Evolutionary conservation across 2,329 filamentous ascomycete species (phyloP).

Genomic region (Calycina herbarum): DNA sequence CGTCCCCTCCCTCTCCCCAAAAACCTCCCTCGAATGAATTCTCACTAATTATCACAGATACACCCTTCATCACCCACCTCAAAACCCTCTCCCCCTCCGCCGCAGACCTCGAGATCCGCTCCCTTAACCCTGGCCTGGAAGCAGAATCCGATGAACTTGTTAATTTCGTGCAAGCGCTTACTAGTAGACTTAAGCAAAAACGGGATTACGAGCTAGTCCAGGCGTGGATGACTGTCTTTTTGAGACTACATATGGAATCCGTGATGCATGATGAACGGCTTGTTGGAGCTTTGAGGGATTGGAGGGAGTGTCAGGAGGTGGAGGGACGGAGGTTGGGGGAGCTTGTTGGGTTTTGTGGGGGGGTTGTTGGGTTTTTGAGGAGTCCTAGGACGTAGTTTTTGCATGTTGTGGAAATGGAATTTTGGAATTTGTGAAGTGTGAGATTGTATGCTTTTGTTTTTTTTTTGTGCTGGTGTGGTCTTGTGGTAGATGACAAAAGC

Average conservation of each 20-base stretch:
- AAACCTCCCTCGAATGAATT: not conserved
- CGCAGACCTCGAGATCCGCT: constrained; percentile 88
- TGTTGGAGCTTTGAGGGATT: constrained; percentile 61
- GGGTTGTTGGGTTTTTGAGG: constrained; percentile 71
- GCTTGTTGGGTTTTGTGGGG: constrained; percentile 83
- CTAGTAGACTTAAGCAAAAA: constrained; percentile 63
- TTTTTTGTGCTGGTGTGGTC: too few species aligned
- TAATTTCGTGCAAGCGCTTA: constrained; percentile 80
- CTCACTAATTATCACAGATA: constrained; percentile 46
- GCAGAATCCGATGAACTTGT: constrained; percentile 67
- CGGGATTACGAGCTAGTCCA: constrained; percentile 92
- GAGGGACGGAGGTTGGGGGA: constrained; percentile 71
- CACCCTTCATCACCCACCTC: constrained; percentile 72
- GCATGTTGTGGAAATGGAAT: constrained; percentile 1
- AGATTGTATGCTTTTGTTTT: not conserved
- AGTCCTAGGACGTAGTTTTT: constrained; percentile 7
- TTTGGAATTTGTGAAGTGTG: not conserved
- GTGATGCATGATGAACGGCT: constrained; percentile 50
- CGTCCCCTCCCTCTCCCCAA: not conserved
- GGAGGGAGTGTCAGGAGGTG: constrained; percentile 70
- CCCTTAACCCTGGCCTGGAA: constrained; percentile 53
- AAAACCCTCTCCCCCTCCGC: constrained; percentile 80
- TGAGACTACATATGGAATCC: constrained; percentile 72
- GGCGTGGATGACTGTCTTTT: constrained; percentile 95
- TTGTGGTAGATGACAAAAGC: too few species aligned